Percentiles rank a stretch among this genome's conserved stretches.
Conservation (phyloP, 2,329 filamentous ascomycete genomes). For the Penicillium sp. region DNA sequence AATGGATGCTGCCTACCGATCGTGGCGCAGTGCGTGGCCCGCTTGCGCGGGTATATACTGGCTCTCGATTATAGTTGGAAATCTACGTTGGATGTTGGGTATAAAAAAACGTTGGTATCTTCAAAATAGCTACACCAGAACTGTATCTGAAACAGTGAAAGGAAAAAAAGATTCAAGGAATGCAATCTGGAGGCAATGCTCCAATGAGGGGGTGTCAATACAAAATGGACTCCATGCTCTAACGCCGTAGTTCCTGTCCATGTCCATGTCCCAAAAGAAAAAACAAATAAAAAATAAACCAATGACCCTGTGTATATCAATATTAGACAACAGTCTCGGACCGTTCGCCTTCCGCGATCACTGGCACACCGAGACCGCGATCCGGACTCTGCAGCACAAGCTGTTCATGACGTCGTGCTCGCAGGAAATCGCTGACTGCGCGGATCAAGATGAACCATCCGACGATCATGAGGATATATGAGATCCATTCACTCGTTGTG, state of each 20-base stretch:
- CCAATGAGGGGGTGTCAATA: slow-evolving; percentile 19
- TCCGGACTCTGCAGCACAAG: slow-evolving; percentile 91
- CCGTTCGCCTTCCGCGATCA: slow-evolving; percentile 83
- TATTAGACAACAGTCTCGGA: slow-evolving; percentile 73
- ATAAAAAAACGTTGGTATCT: slow-evolving; percentile 27
- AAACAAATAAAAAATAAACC: slow-evolving; percentile 7
- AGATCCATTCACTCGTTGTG: slow-evolving; percentile 79
- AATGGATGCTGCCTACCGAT: slow-evolving; percentile 23
- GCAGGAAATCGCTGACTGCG: slow-evolving; percentile 86
- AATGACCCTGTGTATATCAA: slow-evolving; percentile 14
- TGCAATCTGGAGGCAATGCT: slow-evolving; percentile 15
- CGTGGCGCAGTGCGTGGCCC: slow-evolving; percentile 25
- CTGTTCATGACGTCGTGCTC: slow-evolving; percentile 86
- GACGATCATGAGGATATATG: slow-evolving; percentile 92
- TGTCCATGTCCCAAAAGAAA: slow-evolving; percentile 6
- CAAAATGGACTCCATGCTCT: slow-evolving; percentile 10
- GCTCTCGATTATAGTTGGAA: slow-evolving; percentile 10
- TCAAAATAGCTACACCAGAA: slow-evolving; percentile 21
- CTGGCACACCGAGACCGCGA: slow-evolving; percentile 76
- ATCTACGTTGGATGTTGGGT: slow-evolving; percentile 12
- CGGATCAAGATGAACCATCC: slow-evolving; percentile 98
- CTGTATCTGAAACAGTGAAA: slow-evolving; percentile 3
- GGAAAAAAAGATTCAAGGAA: slow-evolving; percentile 9
- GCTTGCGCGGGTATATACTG: slow-evolving; percentile 13
- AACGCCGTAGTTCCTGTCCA: slow-evolving; percentile 9